Base-by-base conservation (phyloP, 2,329 filamentous ascomycete genomes). In the Albophoma yamanashiensis region DNA sequence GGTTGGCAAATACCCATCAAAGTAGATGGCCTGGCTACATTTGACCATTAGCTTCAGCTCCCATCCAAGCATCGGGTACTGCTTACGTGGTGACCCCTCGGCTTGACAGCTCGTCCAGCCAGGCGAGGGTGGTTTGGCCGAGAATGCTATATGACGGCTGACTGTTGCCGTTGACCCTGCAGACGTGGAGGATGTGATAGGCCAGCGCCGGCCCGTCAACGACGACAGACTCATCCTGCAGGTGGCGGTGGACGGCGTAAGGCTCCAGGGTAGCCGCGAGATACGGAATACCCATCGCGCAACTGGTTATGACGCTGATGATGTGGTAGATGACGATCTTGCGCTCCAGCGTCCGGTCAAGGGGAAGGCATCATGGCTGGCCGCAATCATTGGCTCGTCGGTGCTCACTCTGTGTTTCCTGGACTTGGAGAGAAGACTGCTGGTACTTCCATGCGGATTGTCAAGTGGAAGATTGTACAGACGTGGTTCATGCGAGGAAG, bases 171-270 rank as follows among this genome's bases (percentile, higher is more conserved):
- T 79, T 80, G 45, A 72, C 72, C 25, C 71, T 74, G 60, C 85
- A 81, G 22, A 84, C 73, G 57, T 84, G 76, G 62, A 89, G 85
- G 47, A 92, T 77, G 70, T 90, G 82, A 70, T 93, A 89, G 1
- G 91, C 89, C 34, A 96, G 75, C 2, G 85, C 87, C 5, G 92
- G 91, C 0, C 91, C 92, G 69, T 96, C 92, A 60, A 96, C 84
- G 53, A 84, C 79, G 25, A 82, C 73, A 7, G 67, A 67, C 45
- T 77, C 68, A 34, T 73, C 71, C 45, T 70, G 65, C 2, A 89
- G 72, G 14, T 69, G 64, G 9, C 70, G 71, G 22, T 72, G 67
- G 36, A 74, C 70, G 1, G 80, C 79, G 68, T 82, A 85, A 0
- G 79, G 80, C 62, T 79, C 74, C 52, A 89, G 71, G 57, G 79